A percentile compares a stretch with the other conserved stretches of the same genome.
Evolutionary conservation across 2,329 filamentous ascomycete species (phyloP).

Genomic region (Penicillium capsulatum): DNA sequence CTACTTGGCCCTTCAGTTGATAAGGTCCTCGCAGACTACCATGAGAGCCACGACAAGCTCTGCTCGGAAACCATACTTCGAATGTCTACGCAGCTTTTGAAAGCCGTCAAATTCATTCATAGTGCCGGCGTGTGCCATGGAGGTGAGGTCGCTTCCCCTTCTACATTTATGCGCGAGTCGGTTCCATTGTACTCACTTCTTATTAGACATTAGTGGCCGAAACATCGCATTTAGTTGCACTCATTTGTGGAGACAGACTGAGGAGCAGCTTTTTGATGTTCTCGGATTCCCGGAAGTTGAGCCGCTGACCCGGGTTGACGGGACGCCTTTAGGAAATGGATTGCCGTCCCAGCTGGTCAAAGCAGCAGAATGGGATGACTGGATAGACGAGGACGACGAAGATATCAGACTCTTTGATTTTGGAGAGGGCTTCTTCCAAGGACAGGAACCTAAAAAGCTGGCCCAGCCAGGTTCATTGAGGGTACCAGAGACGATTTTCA

Average conservation of each 20-base stretch:
- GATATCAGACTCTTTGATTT: slow-evolving; percentile 23
- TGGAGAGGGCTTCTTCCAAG: slow-evolving; percentile 22
- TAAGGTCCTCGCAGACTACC: slow-evolving; percentile 23
- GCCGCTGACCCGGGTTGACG: slow-evolving; percentile 17
- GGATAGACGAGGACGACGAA: slow-evolving; percentile 27
- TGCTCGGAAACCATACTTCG: slow-evolving; percentile 21
- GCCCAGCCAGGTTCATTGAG: slow-evolving; percentile 24
- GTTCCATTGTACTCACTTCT: slow-evolving; percentile 7
- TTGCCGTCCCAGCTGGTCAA: slow-evolving; percentile 25
- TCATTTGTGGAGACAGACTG: slow-evolving; percentile 9
- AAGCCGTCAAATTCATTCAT: slow-evolving; percentile 29
- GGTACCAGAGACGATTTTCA: slow-evolving; percentile 32
- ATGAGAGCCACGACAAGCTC: slow-evolving; percentile 18
- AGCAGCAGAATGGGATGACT: slow-evolving; percentile 21
- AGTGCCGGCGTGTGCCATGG: slow-evolving; percentile 28
- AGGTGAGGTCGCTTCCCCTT: slow-evolving; percentile 19
- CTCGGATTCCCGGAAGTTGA: slow-evolving; percentile 20
- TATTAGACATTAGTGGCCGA: slow-evolving; percentile 25
- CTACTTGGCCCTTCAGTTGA: slow-evolving; percentile 30
- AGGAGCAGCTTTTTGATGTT: slow-evolving; percentile 19
- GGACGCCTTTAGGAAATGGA: slow-evolving; percentile 17
- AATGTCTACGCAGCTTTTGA: slow-evolving; percentile 27
- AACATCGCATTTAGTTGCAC: slow-evolving; percentile 27
- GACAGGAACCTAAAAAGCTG: slow-evolving; percentile 19
- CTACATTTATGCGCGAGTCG: background rate